Conservation (phyloP, 495 filamentous ascomycete species). For the Penicillium bovifimosum region DNA sequence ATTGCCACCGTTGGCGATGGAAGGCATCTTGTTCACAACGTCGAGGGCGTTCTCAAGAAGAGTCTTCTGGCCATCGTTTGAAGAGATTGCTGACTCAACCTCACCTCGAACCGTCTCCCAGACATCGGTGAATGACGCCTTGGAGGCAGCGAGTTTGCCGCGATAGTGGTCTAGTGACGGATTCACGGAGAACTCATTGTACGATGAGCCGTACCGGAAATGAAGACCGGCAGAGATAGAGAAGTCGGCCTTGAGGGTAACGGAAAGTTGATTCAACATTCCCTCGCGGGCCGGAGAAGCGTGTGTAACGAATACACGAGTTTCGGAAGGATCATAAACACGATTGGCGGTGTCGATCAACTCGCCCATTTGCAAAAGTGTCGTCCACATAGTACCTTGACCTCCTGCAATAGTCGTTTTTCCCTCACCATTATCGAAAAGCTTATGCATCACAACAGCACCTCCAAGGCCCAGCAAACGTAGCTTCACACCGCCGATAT, state of each 20-base stretch:
- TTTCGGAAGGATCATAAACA: constrained; percentile 97
- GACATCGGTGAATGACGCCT: constrained; percentile 97
- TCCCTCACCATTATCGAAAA: constrained; percentile 98
- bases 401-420: constrained; percentile 97
- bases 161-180: constrained; percentile 97
- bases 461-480: constrained; percentile 90
- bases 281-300: constrained; percentile 96
- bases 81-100: constrained; percentile 85
- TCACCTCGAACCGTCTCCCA: constrained; percentile 98
- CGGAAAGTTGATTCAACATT: constrained; percentile 94
- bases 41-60: constrained; percentile 83
- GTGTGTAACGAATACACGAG: constrained; percentile 95
- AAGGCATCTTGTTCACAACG: constrained; percentile 94
- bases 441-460: constrained; percentile 99
- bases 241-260: constrained; percentile 97
- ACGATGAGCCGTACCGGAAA: constrained; percentile 98
- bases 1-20: constrained; percentile 87
- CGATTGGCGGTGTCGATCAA: constrained; percentile 96
- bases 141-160: constrained; percentile 98
- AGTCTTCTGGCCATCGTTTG: constrained; percentile 88
- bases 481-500: constrained; percentile 93
- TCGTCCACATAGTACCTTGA: constrained; percentile 99
- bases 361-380: constrained; percentile 96
- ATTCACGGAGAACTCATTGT: constrained; percentile 99
- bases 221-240: constrained; percentile 96